Evolutionary conservation across 192 early-diverging fungal species (phyloP).

Genomic region (Entophlyctis luteolus): DNA sequence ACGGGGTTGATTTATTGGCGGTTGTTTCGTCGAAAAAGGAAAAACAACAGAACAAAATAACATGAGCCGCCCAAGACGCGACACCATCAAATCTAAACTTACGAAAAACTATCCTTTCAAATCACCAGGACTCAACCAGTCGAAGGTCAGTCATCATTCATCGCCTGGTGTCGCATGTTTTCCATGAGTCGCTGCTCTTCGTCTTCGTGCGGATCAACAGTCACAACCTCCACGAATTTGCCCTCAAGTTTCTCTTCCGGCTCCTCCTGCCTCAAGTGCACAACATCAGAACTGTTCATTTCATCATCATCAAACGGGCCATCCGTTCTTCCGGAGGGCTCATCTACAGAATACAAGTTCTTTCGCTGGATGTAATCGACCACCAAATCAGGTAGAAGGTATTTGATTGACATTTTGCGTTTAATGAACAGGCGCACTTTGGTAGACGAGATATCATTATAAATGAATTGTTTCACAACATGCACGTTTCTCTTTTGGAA

Average conservation of each 20-base stretch:
- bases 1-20: no score
- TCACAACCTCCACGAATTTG: background rate
- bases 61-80: no score
- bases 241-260: constrained; percentile 10
- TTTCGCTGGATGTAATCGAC: constrained; percentile 84
- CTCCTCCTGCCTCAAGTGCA: background rate
- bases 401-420: constrained; percentile 90
- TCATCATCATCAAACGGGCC: constrained; percentile 21
- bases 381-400: constrained; percentile 86
- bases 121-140: no score
- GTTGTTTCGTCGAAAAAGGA: no score
- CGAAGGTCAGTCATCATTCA: background rate
- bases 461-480: constrained; percentile 92
- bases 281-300: background rate
- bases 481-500: constrained; percentile 68
- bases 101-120: no score
- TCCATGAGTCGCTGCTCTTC: background rate
- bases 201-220: background rate
- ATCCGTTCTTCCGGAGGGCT: constrained; percentile 21
- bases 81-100: no score
- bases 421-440: constrained; percentile 94
- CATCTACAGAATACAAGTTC: constrained; percentile 58
- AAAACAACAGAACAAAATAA: no score
- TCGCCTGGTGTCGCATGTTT: background rate
- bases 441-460: constrained; percentile 97